These are phyloP conservation scores for Phytopythium ostracodes DNA, from an alignment of 352 stramenopile species.

Conservation along the genomic window DNA sequence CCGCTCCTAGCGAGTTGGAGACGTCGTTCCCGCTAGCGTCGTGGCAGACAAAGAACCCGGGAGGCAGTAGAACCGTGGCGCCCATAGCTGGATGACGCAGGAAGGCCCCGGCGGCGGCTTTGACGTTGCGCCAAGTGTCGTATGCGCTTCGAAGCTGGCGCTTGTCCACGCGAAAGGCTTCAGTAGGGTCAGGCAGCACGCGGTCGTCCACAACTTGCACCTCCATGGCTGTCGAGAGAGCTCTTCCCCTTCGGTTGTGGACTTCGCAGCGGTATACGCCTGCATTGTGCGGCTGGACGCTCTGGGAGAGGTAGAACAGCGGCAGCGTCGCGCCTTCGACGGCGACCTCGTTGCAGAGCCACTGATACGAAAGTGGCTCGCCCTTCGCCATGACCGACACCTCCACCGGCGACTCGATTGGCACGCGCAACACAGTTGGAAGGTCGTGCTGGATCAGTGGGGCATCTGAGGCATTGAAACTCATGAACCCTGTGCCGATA, in stretches of 20 bases:
- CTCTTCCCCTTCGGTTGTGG: conserved; percentile 41
- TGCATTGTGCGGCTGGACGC: conserved; percentile 49
- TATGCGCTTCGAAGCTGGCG: conserved; percentile 5
- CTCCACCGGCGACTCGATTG: conserved; percentile 50
- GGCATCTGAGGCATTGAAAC: conserved; percentile 1
- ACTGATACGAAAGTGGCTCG: conserved; percentile 69
- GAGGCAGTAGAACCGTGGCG: conserved; percentile 42
- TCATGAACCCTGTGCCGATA: no score
- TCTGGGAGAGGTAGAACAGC: conserved; percentile 48
- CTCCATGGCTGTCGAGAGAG: conserved; percentile 25
- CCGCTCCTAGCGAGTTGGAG: conserved; percentile 40
- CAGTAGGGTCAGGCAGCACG: conserved; percentile 28
- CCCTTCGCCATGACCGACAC: conserved; percentile 48
- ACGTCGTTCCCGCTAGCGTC: conserved; percentile 37
- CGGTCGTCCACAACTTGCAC: conserved; percentile 48
- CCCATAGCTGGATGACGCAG: conserved; percentile 21
- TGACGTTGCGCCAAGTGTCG: conserved; percentile 28
- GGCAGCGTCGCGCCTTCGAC: conserved; percentile 40
- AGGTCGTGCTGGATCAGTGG: conserved; percentile 51
- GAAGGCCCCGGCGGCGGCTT: conserved; percentile 31
- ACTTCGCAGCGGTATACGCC: conserved; percentile 59
- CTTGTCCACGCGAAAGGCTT: conserved; percentile 37
- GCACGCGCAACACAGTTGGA: conserved; percentile 18
- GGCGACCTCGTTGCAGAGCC: conserved; percentile 29
- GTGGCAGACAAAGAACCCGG: conserved; percentile 42